Evolutionary conservation across 202 grass and related monocot species (phyloP), one percentile per base, ranked within the genome.

Genomic region (Bolboschoenoplectus hybrid): DNA sequence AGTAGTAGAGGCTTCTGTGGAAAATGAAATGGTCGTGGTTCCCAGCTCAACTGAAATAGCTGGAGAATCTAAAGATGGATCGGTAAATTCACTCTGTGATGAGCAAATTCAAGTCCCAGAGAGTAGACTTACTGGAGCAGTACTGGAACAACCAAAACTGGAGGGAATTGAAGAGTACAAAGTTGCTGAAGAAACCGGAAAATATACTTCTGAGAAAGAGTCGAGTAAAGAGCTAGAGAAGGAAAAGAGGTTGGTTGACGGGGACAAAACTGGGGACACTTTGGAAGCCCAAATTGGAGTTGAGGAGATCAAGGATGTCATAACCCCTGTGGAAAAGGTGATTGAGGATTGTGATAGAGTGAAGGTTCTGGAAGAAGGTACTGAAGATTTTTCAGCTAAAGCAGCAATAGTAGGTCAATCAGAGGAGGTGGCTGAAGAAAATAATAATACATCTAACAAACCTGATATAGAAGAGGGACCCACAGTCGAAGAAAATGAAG

Each of bases 401-500:
- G 20, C 56, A 50, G 44, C 17, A 51, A 36, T 14, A 36, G 32
- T 53, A 76, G 47, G 11, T 76, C 26, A 76, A 76, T 5, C 20
- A 76, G 49, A 52, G 55, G 47, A 55, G 72, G 20, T 76, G 12
- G 51, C 49, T 55, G 3, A 17, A 43, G 43, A 69, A 43, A 43
- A 41, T 38, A 69, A 9, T 56, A 50, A 53, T 38, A 36, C 17
- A 49, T 4, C 67, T 8, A n/a, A 62, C 11, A 47, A 12, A 16
- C 26, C 84, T 62, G 39, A 74, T 55, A 3, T 53, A 35, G 90
- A 94, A 49, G 86, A 85, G 63, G 38, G 49, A 11, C 72, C 87
- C 76, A 19, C 65, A 50, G 87, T 88, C 1, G 77, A 47, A 20
- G 71, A 81, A 81, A 65, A 39, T 26, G 90, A 85, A n/a, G 90